Evolutionary conservation across 371 early-diverging fungal genomes (phyloP), one percentile per base, ranked within the genome.

Genomic region (Mucor plumbeus): DNA sequence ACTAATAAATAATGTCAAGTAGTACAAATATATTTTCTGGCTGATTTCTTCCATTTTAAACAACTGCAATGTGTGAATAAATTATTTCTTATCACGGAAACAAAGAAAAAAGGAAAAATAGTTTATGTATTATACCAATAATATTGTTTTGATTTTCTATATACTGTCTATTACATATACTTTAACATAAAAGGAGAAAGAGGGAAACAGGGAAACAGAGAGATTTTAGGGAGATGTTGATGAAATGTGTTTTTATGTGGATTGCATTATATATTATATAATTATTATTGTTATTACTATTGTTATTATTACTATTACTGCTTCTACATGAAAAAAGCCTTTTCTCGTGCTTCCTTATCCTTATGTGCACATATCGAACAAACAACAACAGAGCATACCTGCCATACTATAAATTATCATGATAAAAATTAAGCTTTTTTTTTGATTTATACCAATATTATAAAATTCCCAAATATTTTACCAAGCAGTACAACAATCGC

Each of bases 401-500:
- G 73, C 73, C 69, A 72, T 65, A 72, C 73, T 70, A 66, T 35
- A 34, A 13, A 31, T 14, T 26, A 26, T 26, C 26, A 36, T 10
- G 9, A 38, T 15, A 26, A 35, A 34, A 26, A n/a, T 34, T 40
- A 56, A 55, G 47, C 47, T 47, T 47, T 47, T 47, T 47, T 47
- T 47, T 8, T 36, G 11, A 13, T 17, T 43, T 56, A 15, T 35
- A 15, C 11, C 47, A 26, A 26, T 26, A 26, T 26, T 1, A 26
- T 26, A 26, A 26, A 26, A 26, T 1, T 26, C 8, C 7, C 7
- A 0, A 60, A 38, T n/a, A 5, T n/a, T 19, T 65, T 72, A 75
- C 75, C 75, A 76, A 41, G 74, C 77, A 61, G 71, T 71, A 67
- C 77, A 76, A 34, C 77, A 76, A 40, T 65, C 71, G 55, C 41